A percentile compares a stretch with the other conserved stretches of the same genome.
Evolutionary conservation across 192 early-diverging fungal species (phyloP).

Genomic region (Entophlyctis luteolus): DNA sequence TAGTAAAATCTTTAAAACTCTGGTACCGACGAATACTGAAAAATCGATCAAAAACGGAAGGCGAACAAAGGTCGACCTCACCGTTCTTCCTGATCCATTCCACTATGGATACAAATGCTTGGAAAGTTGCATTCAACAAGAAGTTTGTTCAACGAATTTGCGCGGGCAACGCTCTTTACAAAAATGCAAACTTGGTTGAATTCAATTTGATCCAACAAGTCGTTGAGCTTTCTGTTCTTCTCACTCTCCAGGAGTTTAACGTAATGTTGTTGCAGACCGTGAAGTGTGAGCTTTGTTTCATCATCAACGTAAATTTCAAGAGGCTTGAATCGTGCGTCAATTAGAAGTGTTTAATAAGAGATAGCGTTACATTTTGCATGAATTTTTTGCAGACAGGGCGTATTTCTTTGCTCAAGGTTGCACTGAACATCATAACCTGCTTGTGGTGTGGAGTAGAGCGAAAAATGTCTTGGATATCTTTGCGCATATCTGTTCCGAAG

Average conservation of each 20-base stretch:
- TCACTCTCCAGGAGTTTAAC: slow-evolving; percentile 75
- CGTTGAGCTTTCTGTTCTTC: slow-evolving; percentile 93
- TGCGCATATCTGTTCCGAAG: slow-evolving; percentile 81
- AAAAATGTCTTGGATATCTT: slow-evolving; percentile 97
- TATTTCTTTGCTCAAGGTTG: slow-evolving; percentile 90
- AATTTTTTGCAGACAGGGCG: slow-evolving; percentile 94
- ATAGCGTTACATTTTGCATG: slow-evolving; percentile 77
- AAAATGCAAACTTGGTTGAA: slow-evolving; percentile 99
- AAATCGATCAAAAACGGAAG: background rate
- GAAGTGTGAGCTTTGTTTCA: slow-evolving; percentile 94
- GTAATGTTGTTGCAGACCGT: slow-evolving; percentile 95
- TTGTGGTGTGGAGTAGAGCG: slow-evolving; percentile 89
- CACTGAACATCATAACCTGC: slow-evolving; percentile 99
- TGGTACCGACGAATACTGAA: slow-evolving; percentile 80
- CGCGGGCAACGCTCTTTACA: slow-evolving; percentile 87
- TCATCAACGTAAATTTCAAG: slow-evolving; percentile 97
- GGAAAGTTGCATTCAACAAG: slow-evolving; percentile 89
- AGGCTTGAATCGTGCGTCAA: slow-evolving; percentile 48
- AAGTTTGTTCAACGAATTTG: slow-evolving; percentile 82
- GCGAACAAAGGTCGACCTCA: slow-evolving; percentile 12
- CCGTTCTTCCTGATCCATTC: slow-evolving; percentile 88
- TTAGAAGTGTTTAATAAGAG: background rate
- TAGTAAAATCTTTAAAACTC: slow-evolving; percentile 90
- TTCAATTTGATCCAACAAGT: slow-evolving; percentile 87
- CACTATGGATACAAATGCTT: slow-evolving; percentile 86